phyloP scores from a whole-genome alignment of 495 filamentous ascomycete species.

The Tuber melanosporum region DNA sequence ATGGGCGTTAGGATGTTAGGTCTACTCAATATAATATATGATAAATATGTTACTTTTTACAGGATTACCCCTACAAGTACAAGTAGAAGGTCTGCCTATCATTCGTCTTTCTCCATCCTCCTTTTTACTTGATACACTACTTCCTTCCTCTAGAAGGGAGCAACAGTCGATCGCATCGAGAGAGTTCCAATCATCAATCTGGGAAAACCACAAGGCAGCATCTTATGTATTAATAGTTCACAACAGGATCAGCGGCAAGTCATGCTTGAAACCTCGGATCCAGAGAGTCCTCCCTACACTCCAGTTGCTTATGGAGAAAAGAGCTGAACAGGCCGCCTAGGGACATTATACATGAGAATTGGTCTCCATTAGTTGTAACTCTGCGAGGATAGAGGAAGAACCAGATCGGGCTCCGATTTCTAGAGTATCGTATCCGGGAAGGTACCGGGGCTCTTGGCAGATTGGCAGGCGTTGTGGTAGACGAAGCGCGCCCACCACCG shows the following conservation, averaged over 20 bases:
- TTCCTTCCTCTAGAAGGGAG: background rate
- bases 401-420: background rate
- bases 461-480: background rate
- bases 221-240: background rate
- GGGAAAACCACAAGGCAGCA: background rate
- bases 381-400: background rate
- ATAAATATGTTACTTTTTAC: conserved; percentile 6
- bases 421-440: background rate
- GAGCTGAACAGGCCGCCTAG: background rate
- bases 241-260: background rate
- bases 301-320: background rate
- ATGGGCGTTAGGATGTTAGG: background rate
- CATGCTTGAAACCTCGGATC: background rate
- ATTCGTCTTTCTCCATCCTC: background rate
- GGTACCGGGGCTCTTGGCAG: background rate
- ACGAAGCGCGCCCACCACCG: background rate
- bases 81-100: background rate
- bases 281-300: background rate
- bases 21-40: background rate
- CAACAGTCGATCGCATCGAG: background rate
- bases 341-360: background rate
- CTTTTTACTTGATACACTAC: background rate
- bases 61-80: background rate
- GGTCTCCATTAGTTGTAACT: background rate
- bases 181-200: background rate